Evolutionary conservation across 164 flowering plant species (phyloP), one percentile per base, ranked within the genome.

Genomic region (Aristolochia californica): DNA sequence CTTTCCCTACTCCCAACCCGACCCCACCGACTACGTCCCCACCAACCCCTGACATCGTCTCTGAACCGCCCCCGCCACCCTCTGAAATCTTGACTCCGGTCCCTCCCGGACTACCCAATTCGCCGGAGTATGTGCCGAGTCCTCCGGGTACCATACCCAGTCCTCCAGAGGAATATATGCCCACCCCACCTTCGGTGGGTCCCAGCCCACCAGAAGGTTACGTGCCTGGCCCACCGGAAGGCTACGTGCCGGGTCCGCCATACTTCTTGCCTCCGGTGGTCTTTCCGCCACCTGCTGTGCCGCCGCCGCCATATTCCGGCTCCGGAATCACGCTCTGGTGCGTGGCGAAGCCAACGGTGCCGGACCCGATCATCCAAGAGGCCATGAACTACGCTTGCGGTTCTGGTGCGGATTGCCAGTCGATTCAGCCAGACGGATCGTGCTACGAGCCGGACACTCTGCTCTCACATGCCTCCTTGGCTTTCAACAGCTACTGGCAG

Each of bases 341-440:
- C 18, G 95, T 91, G 20, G 93, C 95, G 0, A 91, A 87, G 73
- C 89, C 95, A 0, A 30, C 98, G 0, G 98, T 91, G 64, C 98
- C 98, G 0, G 95, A 87, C 30, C 93, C 97, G 3, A 83, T 91
- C 61, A 77, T 88, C 17, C 78, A 82, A 67, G 93, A 83, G 61
- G 97, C 97, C 0, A 87, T 91, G 98, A 74, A 88, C 74, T 91
- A 87, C 62, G 98, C 95, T 10, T 91, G 98, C 61, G 91, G 81
- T 25, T 82, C 89, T 0, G 98, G 96, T 14, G 95, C 97, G 0
- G 94, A 91, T 44, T 91, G 98, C 47, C 60, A 47, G 13, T 68
- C 88, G 0, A 86, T 91, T 50, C 82, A 69, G 70, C 82, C 91
- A 15, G 55, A 48, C 40, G 96, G 95, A 54, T 34, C 85, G 0